phyloP scores from a whole-genome alignment of 73 alveolate genomes.

The Uronychia setigera region DNA sequence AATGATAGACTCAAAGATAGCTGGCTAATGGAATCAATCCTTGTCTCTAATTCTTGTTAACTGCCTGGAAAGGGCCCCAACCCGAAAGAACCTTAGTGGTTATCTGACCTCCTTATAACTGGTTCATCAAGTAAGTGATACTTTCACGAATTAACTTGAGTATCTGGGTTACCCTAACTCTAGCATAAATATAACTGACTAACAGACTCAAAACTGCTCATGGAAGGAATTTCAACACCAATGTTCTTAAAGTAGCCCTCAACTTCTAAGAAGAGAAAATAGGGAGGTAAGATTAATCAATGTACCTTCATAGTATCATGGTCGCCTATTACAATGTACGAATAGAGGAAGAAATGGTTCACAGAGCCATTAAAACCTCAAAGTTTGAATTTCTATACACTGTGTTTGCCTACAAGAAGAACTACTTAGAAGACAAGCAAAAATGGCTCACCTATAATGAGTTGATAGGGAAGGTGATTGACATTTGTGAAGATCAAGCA shows the following conservation, averaged over 20 bases:
- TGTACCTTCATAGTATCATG: neutral
- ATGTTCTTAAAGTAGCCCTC: slow-evolving; percentile 45
- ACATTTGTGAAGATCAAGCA: slow-evolving; percentile 41
- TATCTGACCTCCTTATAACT: too few species aligned
- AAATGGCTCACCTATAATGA: slow-evolving; percentile 27
- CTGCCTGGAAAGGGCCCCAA: too few species aligned
- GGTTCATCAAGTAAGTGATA: too few species aligned
- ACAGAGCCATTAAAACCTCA: slow-evolving; percentile 44
- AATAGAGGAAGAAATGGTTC: slow-evolving; percentile 48
- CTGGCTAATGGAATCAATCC: too few species aligned
- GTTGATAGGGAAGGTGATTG: slow-evolving; percentile 27
- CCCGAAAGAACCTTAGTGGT: too few species aligned
- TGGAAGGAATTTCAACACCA: slow-evolving; percentile 42
- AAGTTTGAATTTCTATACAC: slow-evolving; percentile 39
- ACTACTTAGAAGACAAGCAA: slow-evolving; percentile 16
- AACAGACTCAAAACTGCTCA: slow-evolving; percentile 10
- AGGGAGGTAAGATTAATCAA: slow-evolving; percentile 37
- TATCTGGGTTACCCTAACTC: too few species aligned
- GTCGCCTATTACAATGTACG: slow-evolving; percentile 19
- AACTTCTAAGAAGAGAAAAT: slow-evolving; percentile 53
- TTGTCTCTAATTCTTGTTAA: too few species aligned
- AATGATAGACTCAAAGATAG: too few species aligned
- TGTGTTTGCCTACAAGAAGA: slow-evolving; percentile 46
- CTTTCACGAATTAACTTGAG: too few species aligned
- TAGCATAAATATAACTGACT: too few species aligned